A percentile compares a stretch with the other conserved stretches of the same genome.
Evolutionary conservation across 2,329 filamentous ascomycete species (phyloP).

Genomic region (Colletotrichum zoysiae): DNA sequence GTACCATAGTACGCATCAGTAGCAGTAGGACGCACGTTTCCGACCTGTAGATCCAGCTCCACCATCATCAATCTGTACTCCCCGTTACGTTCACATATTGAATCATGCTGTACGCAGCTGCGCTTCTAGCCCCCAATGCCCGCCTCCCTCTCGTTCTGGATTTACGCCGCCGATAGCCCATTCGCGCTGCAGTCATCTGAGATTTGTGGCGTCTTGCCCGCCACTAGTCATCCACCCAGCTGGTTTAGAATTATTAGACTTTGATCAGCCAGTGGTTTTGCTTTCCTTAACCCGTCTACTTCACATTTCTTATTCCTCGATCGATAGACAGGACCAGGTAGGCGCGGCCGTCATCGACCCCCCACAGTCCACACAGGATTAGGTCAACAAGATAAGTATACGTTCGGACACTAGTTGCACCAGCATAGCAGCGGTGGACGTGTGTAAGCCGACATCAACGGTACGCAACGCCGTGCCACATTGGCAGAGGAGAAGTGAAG

Average conservation of each 20-base stretch:
- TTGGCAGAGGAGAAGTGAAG: slow-evolving; percentile 1
- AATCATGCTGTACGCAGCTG: slow-evolving; percentile 16
- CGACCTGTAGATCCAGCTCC: slow-evolving; percentile 32
- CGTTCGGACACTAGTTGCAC: slow-evolving; percentile 20
- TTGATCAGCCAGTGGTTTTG: slow-evolving; percentile 24
- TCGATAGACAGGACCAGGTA: slow-evolving; percentile 15
- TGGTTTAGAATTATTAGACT: slow-evolving; percentile 29
- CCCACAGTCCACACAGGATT: not conserved
- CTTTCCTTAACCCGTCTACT: slow-evolving; percentile 30
- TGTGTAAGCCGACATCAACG: slow-evolving; percentile 34
- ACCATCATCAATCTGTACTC: slow-evolving; percentile 34
- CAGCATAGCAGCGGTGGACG: slow-evolving; percentile 29
- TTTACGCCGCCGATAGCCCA: slow-evolving; percentile 18
- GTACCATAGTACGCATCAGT: not conserved
- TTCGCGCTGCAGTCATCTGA: slow-evolving; percentile 26
- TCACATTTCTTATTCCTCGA: slow-evolving; percentile 33
- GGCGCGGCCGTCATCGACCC: slow-evolving; percentile 10
- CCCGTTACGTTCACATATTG: slow-evolving; percentile 31
- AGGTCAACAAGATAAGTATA: slow-evolving; percentile 7
- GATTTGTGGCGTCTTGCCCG: slow-evolving; percentile 34
- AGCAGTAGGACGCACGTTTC: slow-evolving; percentile 2
- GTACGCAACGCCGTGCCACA: slow-evolving; percentile 12
- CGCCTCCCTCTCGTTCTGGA: not conserved
- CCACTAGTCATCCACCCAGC: slow-evolving; percentile 23
- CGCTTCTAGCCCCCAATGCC: not conserved